Evolutionary conservation across 2,329 filamentous ascomycete species (phyloP).

Genomic region (Fusarium sp.): DNA sequence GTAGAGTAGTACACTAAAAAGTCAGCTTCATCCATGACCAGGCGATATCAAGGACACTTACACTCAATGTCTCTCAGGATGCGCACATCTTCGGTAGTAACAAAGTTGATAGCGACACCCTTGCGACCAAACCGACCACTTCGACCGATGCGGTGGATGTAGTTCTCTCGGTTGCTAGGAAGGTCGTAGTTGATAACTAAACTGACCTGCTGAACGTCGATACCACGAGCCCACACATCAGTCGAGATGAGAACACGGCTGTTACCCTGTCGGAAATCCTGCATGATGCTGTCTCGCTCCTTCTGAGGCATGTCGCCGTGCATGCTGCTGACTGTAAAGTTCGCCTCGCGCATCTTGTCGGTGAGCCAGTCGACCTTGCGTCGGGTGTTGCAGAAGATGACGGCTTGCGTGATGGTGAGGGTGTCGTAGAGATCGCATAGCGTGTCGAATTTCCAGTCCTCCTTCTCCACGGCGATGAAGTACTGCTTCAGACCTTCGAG

Average conservation of each 20-base stretch:
- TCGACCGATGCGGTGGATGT: conserved; percentile 97
- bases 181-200: conserved; percentile 99
- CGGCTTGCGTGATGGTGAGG: conserved; percentile 96
- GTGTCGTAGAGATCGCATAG: conserved; percentile 99
- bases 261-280: conserved; percentile 97
- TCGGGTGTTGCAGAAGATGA: conserved; percentile 99
- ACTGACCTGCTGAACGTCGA: conserved; percentile 98
- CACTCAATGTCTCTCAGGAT: conserved; percentile 97
- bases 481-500: conserved; percentile 98
- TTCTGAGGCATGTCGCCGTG: conserved; percentile 99
- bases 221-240: conserved; percentile 97
- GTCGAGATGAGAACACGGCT: conserved; percentile 96
- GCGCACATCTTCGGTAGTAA: conserved; percentile 96
- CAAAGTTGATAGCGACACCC: conserved; percentile 99
- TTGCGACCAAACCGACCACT: conserved; percentile 96
- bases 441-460: conserved; percentile 99
- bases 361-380: conserved; percentile 99
- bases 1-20: conserved; percentile 87
- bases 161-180: conserved; percentile 98
- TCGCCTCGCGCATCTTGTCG: conserved; percentile 98
- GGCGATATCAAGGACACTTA: conserved; percentile 58
- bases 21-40: conserved; percentile 46
- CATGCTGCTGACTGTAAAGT: conserved; percentile 99
- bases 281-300: conserved; percentile 98
- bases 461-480: conserved; percentile 99